Base-by-base conservation (phyloP, 2,329 filamentous ascomycete species). In the Triangularia verruculosa region DNA sequence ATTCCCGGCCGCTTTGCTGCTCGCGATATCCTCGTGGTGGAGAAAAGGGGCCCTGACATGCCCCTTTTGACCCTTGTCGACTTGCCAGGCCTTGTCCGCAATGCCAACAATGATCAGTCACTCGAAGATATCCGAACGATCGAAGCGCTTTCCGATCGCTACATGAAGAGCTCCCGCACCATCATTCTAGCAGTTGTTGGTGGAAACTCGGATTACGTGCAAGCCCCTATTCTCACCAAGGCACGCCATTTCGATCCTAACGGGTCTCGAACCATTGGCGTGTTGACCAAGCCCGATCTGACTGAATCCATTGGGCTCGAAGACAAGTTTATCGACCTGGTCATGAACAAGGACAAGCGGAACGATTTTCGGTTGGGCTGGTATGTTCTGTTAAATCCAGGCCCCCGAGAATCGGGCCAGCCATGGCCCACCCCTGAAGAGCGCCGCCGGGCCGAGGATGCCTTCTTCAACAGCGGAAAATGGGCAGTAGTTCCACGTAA, bases 11-110 rank as follows among this genome's bases (percentile, higher is more conserved):
- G 80, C 4, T 83, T 83, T 61, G 81, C 81, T 0, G 81, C 81
- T 20, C 74, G 77, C 28, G 82, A 85, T 63, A 80, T 86, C 22
- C 78, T 88, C 5, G 80, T 85, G 0, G 79, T 88, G 0, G 85
- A 88, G 68, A 81, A 87, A 70, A 80, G 78, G 11, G 85, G 86
- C 0, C 85, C 85, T 0, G 80, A 85, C 11, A 82, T 84, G 76
- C 84, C 84, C 1, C 78, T 88, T 15, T 73, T 89, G 52, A 88
- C 84, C 0, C 78, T 88, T 1, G 84, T 88, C 7, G 86, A 89
- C 72, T 76, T 89, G 32, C 86, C 86, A 0, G 85, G 86, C 1
- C 74, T 88, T 1, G 82, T 87, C 27, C 78, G 79, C 30, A 81
- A 84, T 8, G 80, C 79, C 67, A 85, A 82, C 65, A 77, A 79